Conservation (phyloP, 2,329 filamentous ascomycete genomes). For the Colletotrichum godetiae region DNA sequence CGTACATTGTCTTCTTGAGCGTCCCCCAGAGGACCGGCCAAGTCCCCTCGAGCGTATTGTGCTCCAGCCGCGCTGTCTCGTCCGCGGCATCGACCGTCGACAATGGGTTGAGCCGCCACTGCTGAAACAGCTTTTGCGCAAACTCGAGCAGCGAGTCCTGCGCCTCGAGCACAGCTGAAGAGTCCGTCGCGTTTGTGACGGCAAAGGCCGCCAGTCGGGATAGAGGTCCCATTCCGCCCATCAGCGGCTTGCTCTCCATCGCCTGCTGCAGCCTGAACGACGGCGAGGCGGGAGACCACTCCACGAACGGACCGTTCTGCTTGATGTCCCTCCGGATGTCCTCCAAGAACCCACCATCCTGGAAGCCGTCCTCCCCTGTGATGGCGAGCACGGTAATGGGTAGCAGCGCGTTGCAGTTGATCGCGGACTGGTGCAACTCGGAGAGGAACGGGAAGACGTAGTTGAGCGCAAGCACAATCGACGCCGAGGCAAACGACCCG, state of each 20-base stretch:
- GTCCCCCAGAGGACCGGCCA: slow-evolving; percentile 80
- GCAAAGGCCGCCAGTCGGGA: slow-evolving; percentile 74
- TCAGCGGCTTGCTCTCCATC: slow-evolving; percentile 70
- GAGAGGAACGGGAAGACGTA: slow-evolving; percentile 81
- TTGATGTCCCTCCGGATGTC: slow-evolving; percentile 75
- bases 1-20: slow-evolving; percentile 80
- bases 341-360: slow-evolving; percentile 79
- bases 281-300: slow-evolving; percentile 71
- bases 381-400: slow-evolving; percentile 76
- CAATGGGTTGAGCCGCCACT: slow-evolving; percentile 81
- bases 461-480: slow-evolving; percentile 78
- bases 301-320: slow-evolving; percentile 65
- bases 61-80: slow-evolving; percentile 71
- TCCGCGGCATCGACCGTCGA: slow-evolving; percentile 77
- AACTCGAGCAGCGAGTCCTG: slow-evolving; percentile 76
- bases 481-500: slow-evolving; percentile 54
- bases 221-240: slow-evolving; percentile 75
- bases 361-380: slow-evolving; percentile 78
- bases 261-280: slow-evolving; percentile 71
- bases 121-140: slow-evolving; percentile 71
- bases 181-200: slow-evolving; percentile 64
- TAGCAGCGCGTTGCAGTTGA: slow-evolving; percentile 78
- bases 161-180: slow-evolving; percentile 57
- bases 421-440: slow-evolving; percentile 63
- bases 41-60: slow-evolving; percentile 73